Base-by-base conservation (phyloP, 2,329 filamentous ascomycete species). In the Alternaria burnsii region DNA sequence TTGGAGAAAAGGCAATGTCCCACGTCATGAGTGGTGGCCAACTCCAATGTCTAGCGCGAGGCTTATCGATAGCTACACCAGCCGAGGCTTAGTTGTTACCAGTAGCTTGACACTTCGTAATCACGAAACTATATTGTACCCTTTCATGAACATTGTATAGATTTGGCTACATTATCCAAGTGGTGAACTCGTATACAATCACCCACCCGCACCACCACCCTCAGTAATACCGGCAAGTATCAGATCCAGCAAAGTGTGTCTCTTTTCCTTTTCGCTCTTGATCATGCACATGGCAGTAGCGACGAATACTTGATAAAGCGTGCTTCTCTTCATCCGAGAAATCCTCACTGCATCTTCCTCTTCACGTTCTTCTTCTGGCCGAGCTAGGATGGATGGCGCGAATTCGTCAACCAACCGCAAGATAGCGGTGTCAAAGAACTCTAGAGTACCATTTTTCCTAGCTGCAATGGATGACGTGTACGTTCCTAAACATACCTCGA, bases 221-320 rank as follows among this genome's bases (percentile, higher is more conserved):
- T 62, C 66, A 16, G 32, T 58, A 22, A 32, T 40, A 24, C 32
- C 40, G 7, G 40, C 26, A 28, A 61, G 5, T 16, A 70, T 1
- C 18, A 66, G 38, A 24, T 64, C 48, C 18, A 67, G 52, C 8
- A 74, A 43, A 8, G 60, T 66, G n/a, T 73, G 67, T 26, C 75
- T 68, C 61, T 78, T 78, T 61, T 76, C 69, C 50, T 73, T 72
- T 55, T 78, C 76, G 4, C 68, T 68, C 8, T 61, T 64, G 9
- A 75, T 63, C 74, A 78, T 76, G 47, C 74, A 78, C 58, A 74
- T 64, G 5, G 66, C 73, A 5, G 73, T 78, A 26, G 75, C 73
- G 2, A 78, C 52, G 26, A 78, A 69, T 2, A 75, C 60, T 16
- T 71, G 66, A 53, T 77, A 77, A 8, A 78, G 20, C 4, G 44